Conservation (phyloP, 495 filamentous ascomycete species). For the Daldinia grandis region DNA sequence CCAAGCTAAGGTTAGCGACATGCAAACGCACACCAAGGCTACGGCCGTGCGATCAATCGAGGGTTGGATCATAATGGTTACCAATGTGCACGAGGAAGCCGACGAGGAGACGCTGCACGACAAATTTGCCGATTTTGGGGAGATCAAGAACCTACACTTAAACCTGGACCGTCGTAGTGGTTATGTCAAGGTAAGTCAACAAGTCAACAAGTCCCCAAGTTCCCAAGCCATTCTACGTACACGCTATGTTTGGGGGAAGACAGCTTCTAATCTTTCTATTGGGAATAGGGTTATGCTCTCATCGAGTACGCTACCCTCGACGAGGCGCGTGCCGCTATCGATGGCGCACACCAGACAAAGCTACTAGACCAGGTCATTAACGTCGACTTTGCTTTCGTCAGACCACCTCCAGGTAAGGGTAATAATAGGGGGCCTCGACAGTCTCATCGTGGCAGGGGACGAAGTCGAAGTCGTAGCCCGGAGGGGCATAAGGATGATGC, state of each 20-base stretch:
- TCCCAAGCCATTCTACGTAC: not conserved
- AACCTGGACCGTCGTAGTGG: conserved; percentile 95
- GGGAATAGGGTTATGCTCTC: conserved; percentile 81
- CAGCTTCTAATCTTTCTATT: not conserved
- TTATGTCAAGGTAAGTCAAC: conserved; percentile 86
- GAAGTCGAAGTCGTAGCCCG: conserved; percentile 55
- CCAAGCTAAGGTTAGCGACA: conserved; percentile 65
- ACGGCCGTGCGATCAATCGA: conserved; percentile 97
- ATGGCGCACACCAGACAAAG: conserved; percentile 80
- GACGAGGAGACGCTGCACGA: conserved; percentile 96
- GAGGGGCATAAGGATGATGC: conserved; percentile 47
- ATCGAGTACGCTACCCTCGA: conserved; percentile 91
- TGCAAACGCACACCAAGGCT: conserved; percentile 79
- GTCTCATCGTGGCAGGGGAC: conserved; percentile 57
- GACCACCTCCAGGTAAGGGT: conserved; percentile 79
- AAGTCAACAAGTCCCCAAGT: conserved; percentile 33
- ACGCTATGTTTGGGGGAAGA: not conserved
- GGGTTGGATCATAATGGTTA: conserved; percentile 97
- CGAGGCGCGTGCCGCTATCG: conserved; percentile 86
- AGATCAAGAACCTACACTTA: conserved; percentile 96
- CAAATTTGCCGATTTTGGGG: conserved; percentile 92
- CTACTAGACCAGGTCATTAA: conserved; percentile 90
- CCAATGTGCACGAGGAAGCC: conserved; percentile 97
- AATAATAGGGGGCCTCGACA: conserved; percentile 61
- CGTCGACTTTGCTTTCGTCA: conserved; percentile 97